Conservation (phyloP, 306 rosid genomes). For the Quercus suber region DNA sequence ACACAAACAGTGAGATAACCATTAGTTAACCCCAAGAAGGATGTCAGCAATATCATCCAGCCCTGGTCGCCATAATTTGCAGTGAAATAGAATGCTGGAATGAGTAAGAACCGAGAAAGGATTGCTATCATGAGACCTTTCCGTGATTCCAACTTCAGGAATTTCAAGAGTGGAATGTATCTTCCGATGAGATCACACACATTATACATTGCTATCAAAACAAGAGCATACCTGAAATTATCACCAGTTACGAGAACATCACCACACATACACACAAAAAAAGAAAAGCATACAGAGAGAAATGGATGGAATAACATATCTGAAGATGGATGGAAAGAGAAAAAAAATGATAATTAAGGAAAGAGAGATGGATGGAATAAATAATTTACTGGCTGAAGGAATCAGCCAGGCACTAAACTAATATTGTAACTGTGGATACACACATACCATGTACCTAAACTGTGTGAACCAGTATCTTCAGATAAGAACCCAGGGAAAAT, state of each 20-base stretch:
- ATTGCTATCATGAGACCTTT: constrained; percentile 38
- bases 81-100: constrained; percentile 83
- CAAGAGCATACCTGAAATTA: constrained; percentile 71
- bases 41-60: constrained; percentile 82
- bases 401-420: neutral
- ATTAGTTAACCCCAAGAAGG: constrained; percentile 70
- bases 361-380: neutral
- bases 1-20: constrained; percentile 87
- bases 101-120: constrained; percentile 51
- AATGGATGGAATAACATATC: neutral
- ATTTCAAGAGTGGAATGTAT: constrained; percentile 62
- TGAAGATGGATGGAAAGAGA: too few relatives aligned
- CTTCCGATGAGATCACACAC: constrained; percentile 74
- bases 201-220: constrained; percentile 72
- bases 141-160: constrained; percentile 57
- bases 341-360: neutral
- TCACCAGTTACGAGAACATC: neutral
- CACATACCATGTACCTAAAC: constrained; percentile 74
- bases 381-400: neutral
- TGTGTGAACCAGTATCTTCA: constrained; percentile 83
- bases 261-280: neutral
- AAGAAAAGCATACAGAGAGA: neutral
- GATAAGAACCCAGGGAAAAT: constrained; percentile 92
- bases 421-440: neutral
- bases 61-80: constrained; percentile 79